phyloP scores from a whole-genome alignment of 2,329 filamentous ascomycete species.

The Penicillium sp. region DNA sequence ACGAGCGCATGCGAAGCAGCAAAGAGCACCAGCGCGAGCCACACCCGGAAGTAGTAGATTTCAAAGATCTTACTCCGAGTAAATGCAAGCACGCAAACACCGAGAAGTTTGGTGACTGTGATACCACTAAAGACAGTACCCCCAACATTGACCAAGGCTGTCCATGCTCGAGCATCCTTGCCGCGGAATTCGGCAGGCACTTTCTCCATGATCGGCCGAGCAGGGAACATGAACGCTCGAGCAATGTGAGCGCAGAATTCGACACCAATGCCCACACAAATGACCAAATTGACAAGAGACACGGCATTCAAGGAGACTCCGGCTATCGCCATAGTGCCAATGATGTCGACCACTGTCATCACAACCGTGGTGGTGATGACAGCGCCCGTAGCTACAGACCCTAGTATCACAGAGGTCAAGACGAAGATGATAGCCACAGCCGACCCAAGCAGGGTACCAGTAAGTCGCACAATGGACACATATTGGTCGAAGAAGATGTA shows the following conservation, averaged over 20 bases:
- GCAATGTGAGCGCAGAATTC: conserved; percentile 98
- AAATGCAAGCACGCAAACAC: conserved; percentile 87
- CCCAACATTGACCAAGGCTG: conserved; percentile 89
- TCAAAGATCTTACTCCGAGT: conserved; percentile 98
- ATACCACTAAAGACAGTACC: conserved; percentile 94
- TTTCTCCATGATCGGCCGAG: conserved; percentile 73
- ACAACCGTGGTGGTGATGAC: conserved; percentile 81
- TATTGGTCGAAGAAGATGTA: conserved; percentile 99
- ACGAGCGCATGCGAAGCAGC: conserved; percentile 84
- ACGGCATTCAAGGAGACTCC: conserved; percentile 91
- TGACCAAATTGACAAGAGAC: conserved; percentile 91
- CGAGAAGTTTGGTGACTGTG: conserved; percentile 89
- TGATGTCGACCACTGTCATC: conserved; percentile 93
- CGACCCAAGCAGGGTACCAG: conserved; percentile 72
- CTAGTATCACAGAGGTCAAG: conserved; percentile 74
- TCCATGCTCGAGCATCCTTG: conserved; percentile 83
- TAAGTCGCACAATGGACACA: conserved; percentile 74
- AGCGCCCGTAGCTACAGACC: conserved; percentile 74
- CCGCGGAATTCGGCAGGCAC: conserved; percentile 74
- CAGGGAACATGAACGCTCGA: conserved; percentile 91
- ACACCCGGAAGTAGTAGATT: conserved; percentile 98
- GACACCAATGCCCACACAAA: conserved; percentile 92
- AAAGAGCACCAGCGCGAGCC: conserved; percentile 86
- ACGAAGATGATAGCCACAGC: conserved; percentile 82
- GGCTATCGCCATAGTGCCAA: conserved; percentile 88